Evolutionary conservation across 306 rosid species (phyloP).

Genomic region (Glycyrrhiza uralensis): DNA sequence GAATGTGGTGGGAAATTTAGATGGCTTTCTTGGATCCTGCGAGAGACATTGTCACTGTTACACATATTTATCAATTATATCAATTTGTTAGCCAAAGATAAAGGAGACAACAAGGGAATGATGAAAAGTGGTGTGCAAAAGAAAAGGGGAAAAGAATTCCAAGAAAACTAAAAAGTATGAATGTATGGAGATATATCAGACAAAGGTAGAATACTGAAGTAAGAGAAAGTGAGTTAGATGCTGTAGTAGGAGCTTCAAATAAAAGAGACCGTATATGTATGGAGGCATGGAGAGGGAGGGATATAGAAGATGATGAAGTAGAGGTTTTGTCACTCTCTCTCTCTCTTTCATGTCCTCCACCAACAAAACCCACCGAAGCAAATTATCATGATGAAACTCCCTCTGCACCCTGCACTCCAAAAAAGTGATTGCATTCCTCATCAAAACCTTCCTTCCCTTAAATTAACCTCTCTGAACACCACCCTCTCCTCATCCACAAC

Average conservation of each 20-base stretch:
- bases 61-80: conserved; percentile 44
- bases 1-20: conserved; percentile 74
- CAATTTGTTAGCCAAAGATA: conserved; percentile 61
- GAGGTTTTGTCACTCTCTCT: conserved; percentile 14
- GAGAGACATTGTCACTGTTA: conserved; percentile 61
- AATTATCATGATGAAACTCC: conserved; percentile 80
- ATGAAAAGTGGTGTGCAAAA: conserved; percentile 86
- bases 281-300: conserved; percentile 18
- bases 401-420: conserved; percentile 86
- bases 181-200: conserved; percentile 47
- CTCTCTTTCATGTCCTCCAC: conserved; percentile 51
- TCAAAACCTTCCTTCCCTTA: conserved; percentile 76
- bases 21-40: conserved; percentile 93
- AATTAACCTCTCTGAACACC: conserved; percentile 51
- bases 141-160: conserved; percentile 58
- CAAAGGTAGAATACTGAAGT: conserved; percentile 63
- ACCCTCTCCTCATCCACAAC: conserved; percentile 44
- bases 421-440: conserved; percentile 63
- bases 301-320: conserved; percentile 21
- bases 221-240: conserved; percentile 20
- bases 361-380: conserved; percentile 77
- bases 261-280: conserved; percentile 25
- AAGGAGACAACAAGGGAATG: conserved; percentile 89
- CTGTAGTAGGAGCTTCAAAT: conserved; percentile 18
- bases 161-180: conserved; percentile 64